Evolutionary conservation across 192 early-diverging fungal species (phyloP).

Genomic region (Entomortierella lignicola): DNA sequence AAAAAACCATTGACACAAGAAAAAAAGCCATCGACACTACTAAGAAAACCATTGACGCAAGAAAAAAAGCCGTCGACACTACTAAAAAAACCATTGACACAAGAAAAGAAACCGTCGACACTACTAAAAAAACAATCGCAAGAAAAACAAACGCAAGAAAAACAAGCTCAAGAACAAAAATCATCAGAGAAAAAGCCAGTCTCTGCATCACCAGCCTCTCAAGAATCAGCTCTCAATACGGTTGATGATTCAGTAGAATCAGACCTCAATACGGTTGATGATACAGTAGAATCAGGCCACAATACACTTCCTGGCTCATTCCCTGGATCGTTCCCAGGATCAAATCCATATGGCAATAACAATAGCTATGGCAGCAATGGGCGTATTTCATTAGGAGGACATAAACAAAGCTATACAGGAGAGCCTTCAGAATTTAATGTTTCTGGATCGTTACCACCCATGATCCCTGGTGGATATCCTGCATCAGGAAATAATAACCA

Average conservation of each 20-base stretch:
- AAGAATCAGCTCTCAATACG: too few relatives aligned
- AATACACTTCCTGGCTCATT: conserved; percentile 18
- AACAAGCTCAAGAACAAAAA: not conserved
- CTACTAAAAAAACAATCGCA: not conserved
- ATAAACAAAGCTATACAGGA: not conserved
- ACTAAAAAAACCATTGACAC: too few relatives aligned
- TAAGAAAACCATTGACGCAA: too few relatives aligned
- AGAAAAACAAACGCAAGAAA: conserved; percentile 2
- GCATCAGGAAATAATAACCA: not conserved
- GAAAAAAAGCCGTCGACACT: too few relatives aligned
- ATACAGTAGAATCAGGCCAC: not conserved
- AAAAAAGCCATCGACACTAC: too few relatives aligned
- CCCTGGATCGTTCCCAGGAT: conserved; percentile 13
- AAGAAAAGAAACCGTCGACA: not conserved
- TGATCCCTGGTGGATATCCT: not conserved
- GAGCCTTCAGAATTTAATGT: not conserved
- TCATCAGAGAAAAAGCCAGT: not conserved
- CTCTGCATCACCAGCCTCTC: not conserved
- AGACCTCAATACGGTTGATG: too few relatives aligned
- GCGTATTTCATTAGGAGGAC: not conserved
- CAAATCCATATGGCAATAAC: not conserved
- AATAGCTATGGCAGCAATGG: not conserved
- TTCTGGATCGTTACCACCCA: not conserved
- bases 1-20: too few relatives aligned
- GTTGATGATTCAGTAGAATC: too few relatives aligned